Evolutionary conservation across 1,139 yeast genomes (phyloP).

Genomic region (Pichia sp.): DNA sequence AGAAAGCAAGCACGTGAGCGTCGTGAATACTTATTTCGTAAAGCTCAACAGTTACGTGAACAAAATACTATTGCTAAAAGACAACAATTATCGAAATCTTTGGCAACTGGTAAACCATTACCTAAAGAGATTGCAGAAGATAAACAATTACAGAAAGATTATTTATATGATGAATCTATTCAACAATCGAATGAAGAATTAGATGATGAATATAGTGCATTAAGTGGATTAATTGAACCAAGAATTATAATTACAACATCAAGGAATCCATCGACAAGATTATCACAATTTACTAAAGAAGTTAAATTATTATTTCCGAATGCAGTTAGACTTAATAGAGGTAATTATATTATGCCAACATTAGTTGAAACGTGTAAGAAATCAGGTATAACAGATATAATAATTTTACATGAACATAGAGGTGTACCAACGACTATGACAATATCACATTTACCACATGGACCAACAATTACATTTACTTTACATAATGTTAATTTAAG

Average conservation of each 20-base stretch:
- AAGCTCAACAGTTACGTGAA: constrained; percentile 85
- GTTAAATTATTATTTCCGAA: constrained; percentile 85
- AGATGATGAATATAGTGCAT: constrained; percentile 87
- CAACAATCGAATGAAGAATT: constrained; percentile 42
- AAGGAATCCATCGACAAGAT: constrained; percentile 78
- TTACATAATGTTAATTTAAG: constrained; percentile 89
- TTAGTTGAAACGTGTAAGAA: constrained; percentile 73
- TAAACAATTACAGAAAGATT: constrained; percentile 69
- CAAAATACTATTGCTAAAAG: constrained; percentile 80
- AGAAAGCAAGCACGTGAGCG: constrained; percentile 94
- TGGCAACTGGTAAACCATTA: constrained; percentile 86
- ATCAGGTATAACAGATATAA: constrained; percentile 70
- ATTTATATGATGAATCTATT: constrained; percentile 70
- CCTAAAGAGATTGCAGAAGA: constrained; percentile 90
- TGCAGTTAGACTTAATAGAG: constrained; percentile 82
- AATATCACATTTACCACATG: constrained; percentile 93
- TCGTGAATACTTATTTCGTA: constrained; percentile 83
- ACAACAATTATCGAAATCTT: constrained; percentile 76
- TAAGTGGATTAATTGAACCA: constrained; percentile 90
- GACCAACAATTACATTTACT: constrained; percentile 93
- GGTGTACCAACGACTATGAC: constrained; percentile 97
- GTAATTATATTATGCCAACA: constrained; percentile 81
- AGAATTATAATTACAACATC: constrained; percentile 88
- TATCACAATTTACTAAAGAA: constrained; percentile 90
- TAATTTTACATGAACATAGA: constrained; percentile 89